Conservation (phyloP, 768 basidiomycete genomes). For the Panellus pusillus region DNA sequence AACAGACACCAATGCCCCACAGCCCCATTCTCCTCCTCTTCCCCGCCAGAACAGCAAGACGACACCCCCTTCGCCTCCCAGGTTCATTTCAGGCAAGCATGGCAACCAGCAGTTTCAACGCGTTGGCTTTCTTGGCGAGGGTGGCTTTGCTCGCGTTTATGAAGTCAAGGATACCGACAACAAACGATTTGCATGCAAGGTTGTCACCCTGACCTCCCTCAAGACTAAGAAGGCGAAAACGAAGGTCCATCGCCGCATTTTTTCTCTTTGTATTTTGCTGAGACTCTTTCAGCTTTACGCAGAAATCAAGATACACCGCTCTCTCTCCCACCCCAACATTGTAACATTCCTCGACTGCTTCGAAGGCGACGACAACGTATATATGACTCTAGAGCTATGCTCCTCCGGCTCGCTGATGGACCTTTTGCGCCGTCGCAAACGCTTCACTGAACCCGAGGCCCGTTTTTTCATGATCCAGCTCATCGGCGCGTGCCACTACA, state of each 20-base stretch:
- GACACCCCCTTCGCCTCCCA: constrained; percentile 78
- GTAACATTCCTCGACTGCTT: constrained; percentile 92
- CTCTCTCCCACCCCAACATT: constrained; percentile 89
- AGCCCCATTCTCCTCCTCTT: constrained; percentile 57
- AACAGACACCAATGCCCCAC: constrained; percentile 32
- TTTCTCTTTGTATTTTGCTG: neutral
- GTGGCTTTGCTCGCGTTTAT: constrained; percentile 96
- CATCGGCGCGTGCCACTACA: constrained; percentile 94
- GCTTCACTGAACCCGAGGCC: constrained; percentile 89
- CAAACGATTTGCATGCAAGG: constrained; percentile 81
- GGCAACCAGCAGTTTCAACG: constrained; percentile 60
- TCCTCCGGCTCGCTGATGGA: constrained; percentile 89
- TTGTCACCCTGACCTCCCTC: constrained; percentile 88
- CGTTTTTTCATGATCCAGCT: constrained; percentile 94
- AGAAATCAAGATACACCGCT: constrained; percentile 97
- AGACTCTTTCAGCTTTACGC: constrained; percentile 74
- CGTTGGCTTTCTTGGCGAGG: constrained; percentile 90
- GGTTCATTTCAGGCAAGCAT: constrained; percentile 66
- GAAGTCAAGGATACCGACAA: constrained; percentile 80
- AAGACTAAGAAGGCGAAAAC: constrained; percentile 97
- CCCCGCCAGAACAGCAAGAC: constrained; percentile 83
- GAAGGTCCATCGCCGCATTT: constrained; percentile 56
- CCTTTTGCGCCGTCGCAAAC: constrained; percentile 80
- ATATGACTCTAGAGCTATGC: constrained; percentile 95
- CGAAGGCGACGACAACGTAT: constrained; percentile 93